A percentile compares a stretch with the other conserved stretches of the same genome.
phyloP scores from a whole-genome alignment of 2,329 filamentous ascomycete species.

The Botryotinia globosa region DNA sequence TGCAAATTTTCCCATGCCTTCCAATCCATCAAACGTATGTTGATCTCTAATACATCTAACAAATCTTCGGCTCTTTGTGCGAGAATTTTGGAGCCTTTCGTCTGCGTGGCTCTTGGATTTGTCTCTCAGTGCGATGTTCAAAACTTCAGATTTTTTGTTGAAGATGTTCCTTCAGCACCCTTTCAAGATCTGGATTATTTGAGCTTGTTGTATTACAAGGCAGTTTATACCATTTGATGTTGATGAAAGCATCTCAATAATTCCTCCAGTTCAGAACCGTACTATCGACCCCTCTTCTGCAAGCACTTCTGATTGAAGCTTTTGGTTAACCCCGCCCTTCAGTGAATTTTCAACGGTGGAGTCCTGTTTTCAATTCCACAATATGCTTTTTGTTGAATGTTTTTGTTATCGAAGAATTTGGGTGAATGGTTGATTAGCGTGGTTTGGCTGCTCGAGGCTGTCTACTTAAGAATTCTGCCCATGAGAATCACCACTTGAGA shows the following conservation, averaged over 20 bases:
- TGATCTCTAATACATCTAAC: not conserved
- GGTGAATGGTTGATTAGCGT: constrained; percentile 1
- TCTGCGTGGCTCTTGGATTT: not conserved
- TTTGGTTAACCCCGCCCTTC: not conserved
- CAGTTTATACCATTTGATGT: not conserved
- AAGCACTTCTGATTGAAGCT: not conserved
- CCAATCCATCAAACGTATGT: not conserved
- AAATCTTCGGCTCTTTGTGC: not conserved
- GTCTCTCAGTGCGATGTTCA: not conserved
- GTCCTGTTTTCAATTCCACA: not conserved
- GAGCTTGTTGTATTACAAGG: not conserved
- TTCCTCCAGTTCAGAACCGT: not conserved
- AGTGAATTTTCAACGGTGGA: not conserved
- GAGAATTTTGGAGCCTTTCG: too few relatives aligned
- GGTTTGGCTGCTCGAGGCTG: not conserved
- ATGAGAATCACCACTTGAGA: not conserved
- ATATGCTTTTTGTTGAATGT: not conserved
- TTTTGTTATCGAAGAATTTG: not conserved
- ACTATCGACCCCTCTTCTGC: not conserved
- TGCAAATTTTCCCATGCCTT: not conserved
- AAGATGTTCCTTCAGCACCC: not conserved
- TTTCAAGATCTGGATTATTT: not conserved
- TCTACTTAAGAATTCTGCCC: not conserved
- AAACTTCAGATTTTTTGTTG: not conserved
- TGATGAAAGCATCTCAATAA: not conserved